Conservation (phyloP, 163 green algal genomes). For the Prototheca wickerhamii region DNA sequence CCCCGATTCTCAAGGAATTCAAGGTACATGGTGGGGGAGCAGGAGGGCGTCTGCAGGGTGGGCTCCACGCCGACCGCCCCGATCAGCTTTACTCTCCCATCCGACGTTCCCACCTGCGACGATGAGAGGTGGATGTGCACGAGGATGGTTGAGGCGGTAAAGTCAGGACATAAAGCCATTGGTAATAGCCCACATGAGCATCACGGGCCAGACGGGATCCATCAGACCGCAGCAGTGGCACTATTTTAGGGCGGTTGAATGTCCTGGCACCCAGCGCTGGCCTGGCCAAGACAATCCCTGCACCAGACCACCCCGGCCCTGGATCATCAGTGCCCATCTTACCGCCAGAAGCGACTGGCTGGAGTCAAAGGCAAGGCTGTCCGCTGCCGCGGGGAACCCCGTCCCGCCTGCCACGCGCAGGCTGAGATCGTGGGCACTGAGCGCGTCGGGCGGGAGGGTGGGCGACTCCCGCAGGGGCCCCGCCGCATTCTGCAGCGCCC, state of each 20-base stretch:
- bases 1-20: conserved; percentile 51
- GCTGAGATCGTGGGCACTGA: neutral
- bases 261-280: no score
- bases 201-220: no score
- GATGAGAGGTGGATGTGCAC: neutral
- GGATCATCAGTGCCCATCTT: neutral
- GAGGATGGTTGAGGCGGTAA: conserved; percentile 2
- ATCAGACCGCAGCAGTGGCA: no score
- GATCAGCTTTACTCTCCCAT: conserved; percentile 63
- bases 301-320: neutral
- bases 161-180: no score
- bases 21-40: conserved; percentile 44
- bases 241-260: no score
- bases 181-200: no score
- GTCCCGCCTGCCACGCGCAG: conserved; percentile 4
- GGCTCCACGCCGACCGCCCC: conserved; percentile 52
- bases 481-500: conserved; percentile 15
- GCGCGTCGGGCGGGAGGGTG: conserved; percentile 12
- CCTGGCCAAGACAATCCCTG: no score
- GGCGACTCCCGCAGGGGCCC: conserved; percentile 1
- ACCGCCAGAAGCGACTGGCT: conserved; percentile 63
- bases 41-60: conserved; percentile 30
- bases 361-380: conserved; percentile 60
- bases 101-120: conserved; percentile 51
- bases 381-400: conserved; percentile 43